Percentiles rank a stretch among this genome's conserved stretches.
These are phyloP conservation scores for Mycogone perniciosa DNA, from an alignment of 2,329 filamentous ascomycete genomes.

Conservation along the genomic window DNA sequence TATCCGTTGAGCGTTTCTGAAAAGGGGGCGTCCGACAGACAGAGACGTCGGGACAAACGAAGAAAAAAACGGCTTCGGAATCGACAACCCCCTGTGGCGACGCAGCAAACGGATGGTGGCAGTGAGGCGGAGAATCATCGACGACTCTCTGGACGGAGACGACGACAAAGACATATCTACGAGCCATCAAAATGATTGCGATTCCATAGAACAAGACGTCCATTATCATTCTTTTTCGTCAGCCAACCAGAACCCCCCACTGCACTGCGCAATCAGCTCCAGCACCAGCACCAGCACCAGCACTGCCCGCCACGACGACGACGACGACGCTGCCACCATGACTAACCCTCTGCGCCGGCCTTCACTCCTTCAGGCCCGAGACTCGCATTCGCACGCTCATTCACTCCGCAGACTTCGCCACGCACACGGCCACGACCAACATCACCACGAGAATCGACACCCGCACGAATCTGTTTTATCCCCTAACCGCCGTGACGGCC, in stretches of 20 bases:
- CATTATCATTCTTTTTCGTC: slow-evolving; percentile 11
- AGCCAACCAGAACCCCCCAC: slow-evolving; percentile 7
- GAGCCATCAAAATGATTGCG: slow-evolving; percentile 11
- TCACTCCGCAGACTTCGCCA: slow-evolving; percentile 9
- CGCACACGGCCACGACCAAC: slow-evolving; percentile 18
- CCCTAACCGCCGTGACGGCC: slow-evolving; percentile 18
- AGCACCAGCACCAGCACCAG: slow-evolving; percentile 4
- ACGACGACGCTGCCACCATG: slow-evolving; percentile 22
- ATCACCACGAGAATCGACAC: slow-evolving; percentile 19
- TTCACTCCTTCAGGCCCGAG: slow-evolving; percentile 33
- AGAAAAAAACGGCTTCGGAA: neutral
- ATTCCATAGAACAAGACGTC: slow-evolving; percentile 14
- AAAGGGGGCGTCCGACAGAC: neutral
- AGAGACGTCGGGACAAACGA: slow-evolving; percentile 8
- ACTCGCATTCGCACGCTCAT: slow-evolving; percentile 22
- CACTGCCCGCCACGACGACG: slow-evolving; percentile 17
- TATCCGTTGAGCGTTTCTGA: slow-evolving; percentile 13
- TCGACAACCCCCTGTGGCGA: neutral
- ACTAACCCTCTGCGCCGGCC: slow-evolving; percentile 29
- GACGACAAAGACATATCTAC: neutral
- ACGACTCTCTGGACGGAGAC: neutral
- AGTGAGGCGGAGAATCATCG: neutral
- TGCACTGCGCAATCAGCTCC: slow-evolving; percentile 2
- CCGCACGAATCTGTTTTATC: slow-evolving; percentile 14
- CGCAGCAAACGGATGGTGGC: neutral